Base-by-base conservation (phyloP, 2,329 filamentous ascomycete genomes). In the Clarireedia monteithiana region DNA sequence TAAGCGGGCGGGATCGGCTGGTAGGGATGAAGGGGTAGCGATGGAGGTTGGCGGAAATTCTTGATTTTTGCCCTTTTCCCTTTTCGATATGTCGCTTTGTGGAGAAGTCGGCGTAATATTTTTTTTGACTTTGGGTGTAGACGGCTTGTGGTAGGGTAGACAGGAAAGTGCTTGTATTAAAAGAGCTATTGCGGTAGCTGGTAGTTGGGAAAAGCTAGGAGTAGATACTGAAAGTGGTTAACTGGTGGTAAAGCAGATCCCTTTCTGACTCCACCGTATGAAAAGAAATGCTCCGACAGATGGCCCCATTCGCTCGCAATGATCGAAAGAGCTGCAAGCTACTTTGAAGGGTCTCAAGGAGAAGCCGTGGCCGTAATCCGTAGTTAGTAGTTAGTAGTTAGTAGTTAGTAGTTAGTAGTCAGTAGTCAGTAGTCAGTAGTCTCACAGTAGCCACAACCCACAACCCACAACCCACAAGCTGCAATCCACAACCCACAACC, bases 1-100 rank as follows among this genome's bases (percentile, higher is more conserved):
- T 26, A 55, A 55, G 53, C 36, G 42, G 30, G 48, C 56, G 56
- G 53, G 48, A 50, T 51, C 53, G 53, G 53, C 48, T 51, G 23
- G 30, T 47, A 39, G 45, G 45, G 50, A 45, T 45, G 38, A 57
- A 54, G 38, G 53, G 53, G 47, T 50, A 24, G 50, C 27, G 47
- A 55, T 50, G 47, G 27, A 34, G 20, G 36, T 50, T 55, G 47
- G 15, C 17, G 45, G 45, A 49, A 49, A 54, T 49, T 54, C 52
- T 24, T 49, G n/a, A 49, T 49, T 49, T 48, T 34, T 34, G 30
- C 10, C 24, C 34, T 17, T 49, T 50, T 26, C 44, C 44, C 44
- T 26, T 47, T 47, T 47, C 23, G 24, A 27, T 47, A 10, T 34
- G 12, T 34, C 30, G 30, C 30, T 12, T 34, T 34, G 30, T 34